These are phyloP conservation scores for Backusella circina DNA, from an alignment of 192 early-diverging fungal genomes.

Conservation along the genomic window DNA sequence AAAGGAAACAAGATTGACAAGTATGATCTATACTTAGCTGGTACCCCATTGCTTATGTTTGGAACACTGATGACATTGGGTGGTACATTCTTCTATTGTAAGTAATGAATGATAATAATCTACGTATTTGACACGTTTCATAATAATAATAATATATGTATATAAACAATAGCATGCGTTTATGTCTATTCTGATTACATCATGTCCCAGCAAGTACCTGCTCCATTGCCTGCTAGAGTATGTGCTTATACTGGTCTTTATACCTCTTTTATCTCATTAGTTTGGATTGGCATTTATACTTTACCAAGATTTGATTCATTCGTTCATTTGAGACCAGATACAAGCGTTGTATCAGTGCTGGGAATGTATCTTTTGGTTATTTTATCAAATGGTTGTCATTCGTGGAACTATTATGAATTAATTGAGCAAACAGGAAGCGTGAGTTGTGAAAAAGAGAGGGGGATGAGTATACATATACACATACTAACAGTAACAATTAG, in stretches of 20 bases:
- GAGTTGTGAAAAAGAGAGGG: not conserved
- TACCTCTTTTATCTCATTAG: slow-evolving; percentile 34
- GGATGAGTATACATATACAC: not conserved
- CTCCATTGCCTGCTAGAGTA: slow-evolving; percentile 46
- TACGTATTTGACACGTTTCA: not conserved
- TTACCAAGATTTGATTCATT: slow-evolving; percentile 48
- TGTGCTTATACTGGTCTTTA: slow-evolving; percentile 49
- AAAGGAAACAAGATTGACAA: not conserved
- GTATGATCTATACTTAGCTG: not conserved
- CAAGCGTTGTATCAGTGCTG: slow-evolving; percentile 22
- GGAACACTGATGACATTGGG: slow-evolving; percentile 50
- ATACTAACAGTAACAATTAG: slow-evolving; percentile 6
- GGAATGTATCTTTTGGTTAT: slow-evolving; percentile 39
- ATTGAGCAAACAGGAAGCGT: slow-evolving; percentile 50
- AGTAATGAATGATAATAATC: not conserved
- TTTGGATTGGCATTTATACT: slow-evolving; percentile 50
- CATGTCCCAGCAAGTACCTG: slow-evolving; percentile 36
- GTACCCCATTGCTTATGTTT: slow-evolving; percentile 32
- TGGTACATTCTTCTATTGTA: slow-evolving; percentile 49
- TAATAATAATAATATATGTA: not conserved
- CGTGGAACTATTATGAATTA: slow-evolving; percentile 53
- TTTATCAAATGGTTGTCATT: slow-evolving; percentile 44
- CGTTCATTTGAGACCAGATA: slow-evolving; percentile 17
- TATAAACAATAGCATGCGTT: slow-evolving; percentile 40
- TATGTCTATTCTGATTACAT: slow-evolving; percentile 55